phyloP scores from a whole-genome alignment of 2,329 filamentous ascomycete species.

The Neospermospora avenae region DNA sequence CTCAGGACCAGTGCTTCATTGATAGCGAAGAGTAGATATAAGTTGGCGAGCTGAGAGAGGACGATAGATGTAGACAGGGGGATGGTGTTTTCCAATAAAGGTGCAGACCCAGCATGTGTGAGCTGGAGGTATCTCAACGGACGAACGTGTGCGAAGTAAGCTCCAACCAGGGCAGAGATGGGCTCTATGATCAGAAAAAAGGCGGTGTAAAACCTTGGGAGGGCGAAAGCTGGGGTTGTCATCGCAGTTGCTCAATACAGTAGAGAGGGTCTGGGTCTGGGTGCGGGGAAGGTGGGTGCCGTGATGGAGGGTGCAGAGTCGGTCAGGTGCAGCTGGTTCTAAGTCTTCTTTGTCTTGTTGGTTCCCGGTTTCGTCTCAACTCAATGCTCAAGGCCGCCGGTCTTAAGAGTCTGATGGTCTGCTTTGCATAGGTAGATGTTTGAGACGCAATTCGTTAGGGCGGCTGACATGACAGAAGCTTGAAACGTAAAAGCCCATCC shows the following conservation, averaged over 20 bases:
- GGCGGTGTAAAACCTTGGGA: constrained; percentile 61
- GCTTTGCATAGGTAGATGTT: background rate
- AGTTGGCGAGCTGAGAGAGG: constrained; percentile 71
- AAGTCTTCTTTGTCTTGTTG: background rate
- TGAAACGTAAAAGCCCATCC: constrained; percentile 21
- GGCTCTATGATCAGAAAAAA: constrained; percentile 77
- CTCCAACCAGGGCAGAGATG: constrained; percentile 49
- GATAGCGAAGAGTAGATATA: constrained; percentile 73
- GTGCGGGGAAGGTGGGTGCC: constrained; percentile 1
- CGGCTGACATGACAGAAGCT: background rate
- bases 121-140: constrained; percentile 59
- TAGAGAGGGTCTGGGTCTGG: background rate
- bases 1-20: constrained; percentile 76
- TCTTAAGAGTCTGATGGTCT: background rate
- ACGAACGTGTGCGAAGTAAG: constrained; percentile 49
- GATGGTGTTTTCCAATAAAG: constrained; percentile 32
- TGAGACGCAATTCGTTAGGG: background rate
- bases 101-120: constrained; percentile 47
- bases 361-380: background rate
- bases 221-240: constrained; percentile 39
- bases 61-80: constrained; percentile 63
- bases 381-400: background rate
- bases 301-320: background rate
- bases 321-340: background rate
- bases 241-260: too few relatives aligned